Evolutionary conservation across 2,329 filamentous ascomycete species (phyloP).

Genomic region (Didymella glomerata): DNA sequence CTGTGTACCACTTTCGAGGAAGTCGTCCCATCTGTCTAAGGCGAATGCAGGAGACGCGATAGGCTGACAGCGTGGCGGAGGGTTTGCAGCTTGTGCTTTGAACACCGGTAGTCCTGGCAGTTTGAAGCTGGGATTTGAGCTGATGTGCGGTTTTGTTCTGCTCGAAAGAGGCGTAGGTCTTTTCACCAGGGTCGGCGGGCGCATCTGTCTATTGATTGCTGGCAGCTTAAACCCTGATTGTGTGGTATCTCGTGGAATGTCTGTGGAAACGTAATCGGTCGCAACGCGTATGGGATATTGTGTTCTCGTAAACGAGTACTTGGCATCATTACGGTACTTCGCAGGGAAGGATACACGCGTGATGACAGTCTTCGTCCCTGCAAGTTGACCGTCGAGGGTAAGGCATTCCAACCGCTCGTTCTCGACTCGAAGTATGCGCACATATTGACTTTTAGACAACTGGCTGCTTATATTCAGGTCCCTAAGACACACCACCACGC

Average conservation of each 20-base stretch:
- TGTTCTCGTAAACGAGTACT: conserved; percentile 37
- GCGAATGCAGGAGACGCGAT: background rate
- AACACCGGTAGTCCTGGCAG: conserved; percentile 40
- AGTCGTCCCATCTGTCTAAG: conserved; percentile 49
- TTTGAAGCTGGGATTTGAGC: conserved; percentile 36
- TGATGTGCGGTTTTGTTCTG: conserved; percentile 15
- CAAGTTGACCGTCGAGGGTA: conserved; percentile 45
- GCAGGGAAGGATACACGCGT: conserved; percentile 40
- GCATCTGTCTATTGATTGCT: conserved; percentile 23
- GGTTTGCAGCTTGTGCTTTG: conserved; percentile 15
- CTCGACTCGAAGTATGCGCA: conserved; percentile 40
- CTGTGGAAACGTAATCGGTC: conserved; percentile 23
- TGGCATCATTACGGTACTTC: conserved; percentile 41
- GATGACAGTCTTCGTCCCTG: conserved; percentile 44
- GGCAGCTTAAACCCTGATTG: conserved; percentile 36
- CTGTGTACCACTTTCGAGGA: conserved; percentile 57
- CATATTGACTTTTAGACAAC: conserved; percentile 45
- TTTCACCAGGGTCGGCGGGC: conserved; percentile 16
- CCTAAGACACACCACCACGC: conserved; percentile 39
- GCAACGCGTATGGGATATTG: conserved; percentile 48
- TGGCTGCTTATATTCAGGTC: conserved; percentile 42
- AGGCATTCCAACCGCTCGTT: conserved; percentile 45
- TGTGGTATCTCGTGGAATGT: conserved; percentile 12
- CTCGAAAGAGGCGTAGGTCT: conserved; percentile 10
- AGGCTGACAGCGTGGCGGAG: background rate